Conservation (phyloP, 1,284 basidiomycete species). For the Leccinum ponderosum region DNA sequence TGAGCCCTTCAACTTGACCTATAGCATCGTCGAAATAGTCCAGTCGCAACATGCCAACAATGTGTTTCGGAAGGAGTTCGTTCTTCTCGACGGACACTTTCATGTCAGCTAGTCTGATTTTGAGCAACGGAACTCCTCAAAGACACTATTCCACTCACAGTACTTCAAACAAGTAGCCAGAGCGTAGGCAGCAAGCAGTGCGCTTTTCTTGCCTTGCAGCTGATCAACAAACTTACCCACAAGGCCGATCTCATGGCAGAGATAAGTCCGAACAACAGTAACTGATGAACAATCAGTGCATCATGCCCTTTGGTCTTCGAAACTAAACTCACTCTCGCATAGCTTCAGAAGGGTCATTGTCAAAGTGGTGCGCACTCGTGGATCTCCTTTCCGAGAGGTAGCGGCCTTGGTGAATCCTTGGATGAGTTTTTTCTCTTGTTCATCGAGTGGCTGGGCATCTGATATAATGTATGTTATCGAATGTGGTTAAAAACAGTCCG, state of each 20-base stretch:
- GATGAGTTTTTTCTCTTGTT: too few species aligned
- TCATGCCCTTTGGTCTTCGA: neutral
- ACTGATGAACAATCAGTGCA: constrained; percentile 5
- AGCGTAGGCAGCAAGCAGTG: constrained; percentile 18
- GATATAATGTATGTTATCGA: too few species aligned
- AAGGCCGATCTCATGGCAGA: neutral
- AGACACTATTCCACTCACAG: constrained; percentile 7
- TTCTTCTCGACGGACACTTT: neutral
- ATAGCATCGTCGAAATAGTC: constrained; percentile 18
- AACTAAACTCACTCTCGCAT: constrained; percentile 12
- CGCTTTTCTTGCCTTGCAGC: constrained; percentile 9
- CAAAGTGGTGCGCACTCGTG: constrained; percentile 21
- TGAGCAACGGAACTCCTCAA: neutral
- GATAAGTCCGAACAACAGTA: neutral
- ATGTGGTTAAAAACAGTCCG: too few species aligned
- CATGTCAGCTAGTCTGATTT: constrained; percentile 16
- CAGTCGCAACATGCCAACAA: constrained; percentile 14
- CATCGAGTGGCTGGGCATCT: too few species aligned
- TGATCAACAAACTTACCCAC: constrained; percentile 13
- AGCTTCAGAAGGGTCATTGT: constrained; percentile 22
- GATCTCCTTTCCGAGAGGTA: too few species aligned
- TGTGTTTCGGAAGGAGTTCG: constrained; percentile 4
- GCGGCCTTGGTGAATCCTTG: too few species aligned
- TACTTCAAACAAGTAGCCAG: constrained; percentile 15
- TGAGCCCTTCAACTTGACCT: constrained; percentile 12